Evolutionary conservation across 768 basidiomycete species (phyloP).

Genomic region (Amanita subjunquillea): DNA sequence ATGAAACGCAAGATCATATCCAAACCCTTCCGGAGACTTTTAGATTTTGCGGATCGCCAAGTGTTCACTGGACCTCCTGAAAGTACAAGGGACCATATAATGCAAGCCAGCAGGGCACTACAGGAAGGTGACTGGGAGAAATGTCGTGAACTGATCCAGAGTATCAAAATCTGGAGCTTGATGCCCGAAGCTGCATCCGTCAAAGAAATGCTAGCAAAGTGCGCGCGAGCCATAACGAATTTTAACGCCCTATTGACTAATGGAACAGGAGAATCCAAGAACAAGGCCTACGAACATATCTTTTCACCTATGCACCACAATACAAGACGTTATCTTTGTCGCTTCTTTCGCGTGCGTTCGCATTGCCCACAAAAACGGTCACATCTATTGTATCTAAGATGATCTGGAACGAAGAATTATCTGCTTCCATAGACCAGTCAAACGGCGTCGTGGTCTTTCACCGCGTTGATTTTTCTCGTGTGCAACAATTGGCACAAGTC

Average conservation of each 20-base stretch:
- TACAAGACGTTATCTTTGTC: conserved; percentile 87
- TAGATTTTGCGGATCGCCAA: conserved; percentile 96
- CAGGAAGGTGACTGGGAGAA: conserved; percentile 97
- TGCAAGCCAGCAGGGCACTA: conserved; percentile 96
- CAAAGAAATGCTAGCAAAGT: conserved; percentile 95
- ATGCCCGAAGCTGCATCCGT: conserved; percentile 85
- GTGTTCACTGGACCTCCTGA: conserved; percentile 98
- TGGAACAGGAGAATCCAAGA: conserved; percentile 85
- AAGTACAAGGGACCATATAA: conserved; percentile 96
- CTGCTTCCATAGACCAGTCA: conserved; percentile 88
- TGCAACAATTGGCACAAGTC: conserved; percentile 83
- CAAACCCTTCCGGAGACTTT: conserved; percentile 90
- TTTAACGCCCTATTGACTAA: not conserved
- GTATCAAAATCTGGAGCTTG: conserved; percentile 96
- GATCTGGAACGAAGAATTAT: conserved; percentile 96
- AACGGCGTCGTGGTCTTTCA: conserved; percentile 90
- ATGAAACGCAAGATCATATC: conserved; percentile 87
- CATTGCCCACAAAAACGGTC: conserved; percentile 68
- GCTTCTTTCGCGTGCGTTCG: conserved; percentile 82
- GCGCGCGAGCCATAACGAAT: conserved; percentile 16
- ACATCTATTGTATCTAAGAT: conserved; percentile 93
- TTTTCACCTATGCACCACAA: conserved; percentile 95
- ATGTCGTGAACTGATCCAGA: conserved; percentile 85
- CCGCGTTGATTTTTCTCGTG: conserved; percentile 76
- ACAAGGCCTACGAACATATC: conserved; percentile 91